phyloP scores from a whole-genome alignment of 2,329 filamentous ascomycete species.

The Pyrenochaeta sp. region DNA sequence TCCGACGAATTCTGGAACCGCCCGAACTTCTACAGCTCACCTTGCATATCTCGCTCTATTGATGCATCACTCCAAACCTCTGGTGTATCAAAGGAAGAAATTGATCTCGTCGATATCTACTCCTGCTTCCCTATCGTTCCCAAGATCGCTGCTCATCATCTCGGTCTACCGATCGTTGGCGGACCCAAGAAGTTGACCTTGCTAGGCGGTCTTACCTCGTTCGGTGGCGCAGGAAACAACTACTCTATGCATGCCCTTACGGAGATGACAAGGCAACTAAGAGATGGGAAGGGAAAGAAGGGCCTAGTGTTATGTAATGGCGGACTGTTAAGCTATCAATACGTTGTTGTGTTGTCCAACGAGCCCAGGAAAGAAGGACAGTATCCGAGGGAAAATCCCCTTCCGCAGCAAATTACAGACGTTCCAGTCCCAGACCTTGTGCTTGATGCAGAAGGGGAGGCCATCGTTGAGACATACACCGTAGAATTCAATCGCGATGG shows the following conservation, averaged over 20 bases:
- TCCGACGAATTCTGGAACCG: slow-evolving; percentile 69
- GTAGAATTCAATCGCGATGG: slow-evolving; percentile 65
- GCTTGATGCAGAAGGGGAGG: slow-evolving; percentile 59
- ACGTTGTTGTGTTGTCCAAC: slow-evolving; percentile 66
- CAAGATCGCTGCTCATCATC: slow-evolving; percentile 69
- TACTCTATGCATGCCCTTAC: slow-evolving; percentile 70
- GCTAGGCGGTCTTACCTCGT: slow-evolving; percentile 71
- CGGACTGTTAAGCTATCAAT: slow-evolving; percentile 71
- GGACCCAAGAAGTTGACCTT: slow-evolving; percentile 62
- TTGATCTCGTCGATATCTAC: slow-evolving; percentile 72
- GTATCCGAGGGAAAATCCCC: slow-evolving; percentile 59
- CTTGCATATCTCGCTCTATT: slow-evolving; percentile 66
- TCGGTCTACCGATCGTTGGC: slow-evolving; percentile 60
- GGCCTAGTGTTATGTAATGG: slow-evolving; percentile 72
- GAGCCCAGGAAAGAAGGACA: slow-evolving; percentile 50
- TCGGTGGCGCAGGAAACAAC: slow-evolving; percentile 75
- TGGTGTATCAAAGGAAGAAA: slow-evolving; percentile 57
- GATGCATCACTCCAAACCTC: slow-evolving; percentile 62
- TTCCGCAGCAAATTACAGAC: slow-evolving; percentile 56
- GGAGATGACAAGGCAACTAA: slow-evolving; percentile 57
- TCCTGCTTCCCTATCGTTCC: slow-evolving; percentile 76
- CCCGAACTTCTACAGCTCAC: slow-evolving; percentile 65
- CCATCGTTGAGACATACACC: slow-evolving; percentile 68
- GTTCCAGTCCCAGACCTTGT: slow-evolving; percentile 48
- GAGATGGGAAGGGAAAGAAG: slow-evolving; percentile 55